Base-by-base conservation (phyloP, 176 grass and related monocot genomes). In the Avena sativa region DNA sequence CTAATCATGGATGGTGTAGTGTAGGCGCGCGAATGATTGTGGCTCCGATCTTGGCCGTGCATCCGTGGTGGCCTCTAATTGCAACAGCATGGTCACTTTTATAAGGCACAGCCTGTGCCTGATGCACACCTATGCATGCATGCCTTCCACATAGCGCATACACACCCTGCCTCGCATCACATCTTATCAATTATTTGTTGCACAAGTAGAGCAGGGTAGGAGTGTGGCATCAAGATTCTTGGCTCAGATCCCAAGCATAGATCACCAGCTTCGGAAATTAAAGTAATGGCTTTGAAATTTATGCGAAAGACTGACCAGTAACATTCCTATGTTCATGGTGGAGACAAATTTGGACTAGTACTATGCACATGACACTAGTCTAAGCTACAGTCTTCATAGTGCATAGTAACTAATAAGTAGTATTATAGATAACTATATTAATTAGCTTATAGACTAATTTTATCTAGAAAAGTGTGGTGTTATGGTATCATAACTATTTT, bases 91-190 rank as follows among this genome's bases (percentile, higher is more conserved):
- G 49, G 66, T 64, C 25, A 15, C 13, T 69, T 79, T 64, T 14
- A 44, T 47, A 69, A 30, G 74, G 50, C 71, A 82, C 88, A 77
- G 49, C 69, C 67, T 87, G 85, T 60, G 43, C 52, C 16, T 28
- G 69, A 1, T 16, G 78, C 7, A 82, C 88, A 48, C 78, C 61
- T 64, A 4, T 47, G 0, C 81, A 53, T 60, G 89, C 89, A 80
- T 91, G 80, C 8, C 75, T 48, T 91, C 85, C 89, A 90, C 80
- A 19, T 84, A 83, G 17, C 89, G 79, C 80, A 10, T 74, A 74
- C 23, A 17, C 68, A 21, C 7, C 2, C 5, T 3, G 11, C 61
- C 69, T 85, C 44, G 5, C 44, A 46, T 46, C 44, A 8, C 44
- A 46, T 9, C 21, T 36, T 19, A 0, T 70, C 74, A 84, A 89